A percentile compares a stretch with the other conserved stretches of the same genome.
phyloP scores from a whole-genome alignment of 2,329 filamentous ascomycete genomes.

The Hypomyces rosellus region DNA sequence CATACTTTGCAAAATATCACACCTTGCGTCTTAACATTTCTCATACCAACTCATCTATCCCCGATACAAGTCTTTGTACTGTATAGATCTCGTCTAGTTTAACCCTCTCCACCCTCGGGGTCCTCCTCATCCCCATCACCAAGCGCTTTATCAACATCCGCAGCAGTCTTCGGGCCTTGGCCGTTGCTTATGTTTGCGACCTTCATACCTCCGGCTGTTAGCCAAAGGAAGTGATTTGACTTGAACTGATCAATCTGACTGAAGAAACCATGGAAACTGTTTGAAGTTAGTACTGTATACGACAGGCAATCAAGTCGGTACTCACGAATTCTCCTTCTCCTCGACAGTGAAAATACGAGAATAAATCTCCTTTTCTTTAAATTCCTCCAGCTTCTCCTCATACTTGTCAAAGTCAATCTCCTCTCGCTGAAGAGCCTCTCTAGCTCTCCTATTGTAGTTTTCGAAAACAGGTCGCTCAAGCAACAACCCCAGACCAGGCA shows the following conservation, averaged over 20 bases:
- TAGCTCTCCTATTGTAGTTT: constrained; percentile 72
- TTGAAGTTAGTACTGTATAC: not conserved
- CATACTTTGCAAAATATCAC: too few species aligned
- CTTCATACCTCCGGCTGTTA: constrained; percentile 62
- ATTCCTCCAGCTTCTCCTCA: constrained; percentile 72
- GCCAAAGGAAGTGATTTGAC: constrained; percentile 66
- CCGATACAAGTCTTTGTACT: not conserved
- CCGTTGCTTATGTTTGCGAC: constrained; percentile 42
- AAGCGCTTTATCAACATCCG: constrained; percentile 41
- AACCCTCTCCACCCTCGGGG: constrained; percentile 41
- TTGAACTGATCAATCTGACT: constrained; percentile 72
- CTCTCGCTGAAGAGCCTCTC: constrained; percentile 55
- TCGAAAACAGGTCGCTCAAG: constrained; percentile 90
- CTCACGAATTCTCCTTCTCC: constrained; percentile 79
- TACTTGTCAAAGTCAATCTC: constrained; percentile 74
- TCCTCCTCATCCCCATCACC: constrained; percentile 49
- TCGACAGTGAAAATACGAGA: constrained; percentile 85
- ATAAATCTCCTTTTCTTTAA: constrained; percentile 92
- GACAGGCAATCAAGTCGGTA: constrained; percentile 16
- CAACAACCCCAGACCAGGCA: constrained; percentile 78
- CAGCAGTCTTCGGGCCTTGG: constrained; percentile 28
- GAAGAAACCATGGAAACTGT: constrained; percentile 70
- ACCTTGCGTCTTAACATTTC: not conserved
- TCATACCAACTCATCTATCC: not conserved
- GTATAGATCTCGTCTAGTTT: constrained; percentile 9